Conservation (phyloP, 306 rosid genomes). For the Medicago ruthenica region DNA sequence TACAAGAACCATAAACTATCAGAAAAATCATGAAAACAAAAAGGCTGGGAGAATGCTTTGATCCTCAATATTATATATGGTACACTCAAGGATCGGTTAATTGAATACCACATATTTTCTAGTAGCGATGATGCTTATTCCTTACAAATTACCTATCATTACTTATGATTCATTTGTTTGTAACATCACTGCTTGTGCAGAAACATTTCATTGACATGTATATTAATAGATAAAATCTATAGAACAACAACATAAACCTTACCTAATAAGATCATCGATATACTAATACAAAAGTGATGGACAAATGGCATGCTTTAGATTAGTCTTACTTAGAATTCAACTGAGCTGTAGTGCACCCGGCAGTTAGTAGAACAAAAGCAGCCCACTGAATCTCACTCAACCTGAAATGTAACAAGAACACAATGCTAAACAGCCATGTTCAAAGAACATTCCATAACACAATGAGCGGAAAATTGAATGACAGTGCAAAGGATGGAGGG, state of each 20-base stretch:
- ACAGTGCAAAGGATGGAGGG: constrained; percentile 16
- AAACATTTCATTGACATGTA: constrained; percentile 23
- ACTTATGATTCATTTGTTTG: constrained; percentile 2
- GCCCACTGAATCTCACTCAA: constrained; percentile 98
- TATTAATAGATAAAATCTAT: constrained; percentile 29
- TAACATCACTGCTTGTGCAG: constrained; percentile 1
- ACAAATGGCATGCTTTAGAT: constrained; percentile 24
- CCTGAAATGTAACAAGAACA: constrained; percentile 61
- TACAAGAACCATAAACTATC: background rate
- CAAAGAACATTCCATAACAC: background rate
- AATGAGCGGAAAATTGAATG: constrained; percentile 3
- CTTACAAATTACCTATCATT: constrained; percentile 8
- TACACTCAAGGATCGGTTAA: background rate
- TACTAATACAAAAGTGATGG: constrained; percentile 34
- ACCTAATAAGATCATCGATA: constrained; percentile 34
- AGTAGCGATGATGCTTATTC: constrained; percentile 18
- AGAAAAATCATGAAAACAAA: background rate
- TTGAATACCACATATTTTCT: constrained; percentile 2
- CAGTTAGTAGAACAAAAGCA: constrained; percentile 89
- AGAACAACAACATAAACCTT: constrained; percentile 33
- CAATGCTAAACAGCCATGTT: constrained; percentile 28
- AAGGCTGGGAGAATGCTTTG: background rate
- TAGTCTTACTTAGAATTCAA: constrained; percentile 80
- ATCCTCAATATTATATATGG: background rate
- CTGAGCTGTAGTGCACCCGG: constrained; percentile 95